Evolutionary conservation across 2,329 filamentous ascomycete genomes (phyloP), one percentile per base, ranked within the genome.

Genomic region (Colletotrichum neosansevieriae): DNA sequence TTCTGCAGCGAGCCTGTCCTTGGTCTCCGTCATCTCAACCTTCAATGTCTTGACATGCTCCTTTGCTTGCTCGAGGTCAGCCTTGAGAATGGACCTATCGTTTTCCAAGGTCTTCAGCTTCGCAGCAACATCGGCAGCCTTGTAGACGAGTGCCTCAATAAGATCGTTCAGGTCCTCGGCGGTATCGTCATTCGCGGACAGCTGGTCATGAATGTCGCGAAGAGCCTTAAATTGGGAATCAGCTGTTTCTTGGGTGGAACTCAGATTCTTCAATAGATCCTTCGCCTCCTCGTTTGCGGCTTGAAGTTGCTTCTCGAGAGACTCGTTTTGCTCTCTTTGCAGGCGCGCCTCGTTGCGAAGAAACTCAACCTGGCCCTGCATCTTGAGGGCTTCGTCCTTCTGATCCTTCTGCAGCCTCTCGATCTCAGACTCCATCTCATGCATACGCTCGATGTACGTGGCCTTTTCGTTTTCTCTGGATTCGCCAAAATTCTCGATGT

Each of bases 391-490:
- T 60, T 89, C 88, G 42, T 90, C 88, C 45, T 83, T 82, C 70
- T 83, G 82, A 69, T 90, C 85, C 69, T 86, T 86, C 40, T 81
- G 84, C 15, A 91, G 78, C 57, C 85, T 86, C 63, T 93, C 88
- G 15, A 97, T 80, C 73, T 97, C 92, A 15, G 87, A 83, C 74
- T 94, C 88, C 1, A 97, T 84, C 9, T 85, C 83, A 51, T 88
- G 88, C 36, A 94, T 83, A 66, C 86, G 90, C 53, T 91, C 88
- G 70, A 95, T 91, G 50, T 90, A 86, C 2, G 87, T 86, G 4
- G 88, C 88, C 74, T 90, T 92, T 74, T 96, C 92, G 72, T 97
- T 91, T 72, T 98, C 94, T 49, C 93, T 88, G 45, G 92, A 94
- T 73, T 94, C 93, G 47, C 93, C 86, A 62, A 95, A 88, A 68